Conservation (phyloP, 1,139 yeast species). For the Pichia sp. region DNA sequence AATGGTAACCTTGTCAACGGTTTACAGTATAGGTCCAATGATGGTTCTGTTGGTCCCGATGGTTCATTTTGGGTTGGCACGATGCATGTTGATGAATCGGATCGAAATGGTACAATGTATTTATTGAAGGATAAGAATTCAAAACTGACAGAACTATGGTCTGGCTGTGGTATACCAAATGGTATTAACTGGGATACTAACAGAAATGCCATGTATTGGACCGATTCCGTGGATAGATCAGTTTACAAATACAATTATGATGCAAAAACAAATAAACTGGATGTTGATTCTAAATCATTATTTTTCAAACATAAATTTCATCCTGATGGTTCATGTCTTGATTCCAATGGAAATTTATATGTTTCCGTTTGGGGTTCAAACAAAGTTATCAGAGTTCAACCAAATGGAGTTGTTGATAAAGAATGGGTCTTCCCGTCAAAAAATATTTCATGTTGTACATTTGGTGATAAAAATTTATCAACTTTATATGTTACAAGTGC, state of each 20-base stretch:
- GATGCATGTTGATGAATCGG: slow-evolving; percentile 46
- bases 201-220: slow-evolving; percentile 49
- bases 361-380: slow-evolving; percentile 63
- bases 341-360: slow-evolving; percentile 56
- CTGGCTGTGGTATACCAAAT: slow-evolving; percentile 51
- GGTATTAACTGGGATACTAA: slow-evolving; percentile 69
- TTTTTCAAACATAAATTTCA: slow-evolving; percentile 34
- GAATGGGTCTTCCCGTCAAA: slow-evolving; percentile 55
- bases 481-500: slow-evolving; percentile 69
- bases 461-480: slow-evolving; percentile 57
- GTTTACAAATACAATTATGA: slow-evolving; percentile 63
- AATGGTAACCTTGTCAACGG: slow-evolving; percentile 23
- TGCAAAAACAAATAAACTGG: slow-evolving; percentile 32
- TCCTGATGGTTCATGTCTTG: slow-evolving; percentile 78
- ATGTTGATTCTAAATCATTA: slow-evolving; percentile 34
- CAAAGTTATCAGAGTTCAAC: slow-evolving; percentile 47
- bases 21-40: slow-evolving; percentile 55
- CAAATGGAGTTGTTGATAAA: slow-evolving; percentile 46
- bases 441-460: slow-evolving; percentile 60
- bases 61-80: slow-evolving; percentile 70
- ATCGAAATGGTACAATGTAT: slow-evolving; percentile 40
- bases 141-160: slow-evolving; percentile 27
- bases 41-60: slow-evolving; percentile 63
- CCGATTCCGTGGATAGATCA: slow-evolving; percentile 57
- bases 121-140: slow-evolving; percentile 32